Evolutionary conservation across 257 asterid species (phyloP).

Genomic region (Petrea volubilis): DNA sequence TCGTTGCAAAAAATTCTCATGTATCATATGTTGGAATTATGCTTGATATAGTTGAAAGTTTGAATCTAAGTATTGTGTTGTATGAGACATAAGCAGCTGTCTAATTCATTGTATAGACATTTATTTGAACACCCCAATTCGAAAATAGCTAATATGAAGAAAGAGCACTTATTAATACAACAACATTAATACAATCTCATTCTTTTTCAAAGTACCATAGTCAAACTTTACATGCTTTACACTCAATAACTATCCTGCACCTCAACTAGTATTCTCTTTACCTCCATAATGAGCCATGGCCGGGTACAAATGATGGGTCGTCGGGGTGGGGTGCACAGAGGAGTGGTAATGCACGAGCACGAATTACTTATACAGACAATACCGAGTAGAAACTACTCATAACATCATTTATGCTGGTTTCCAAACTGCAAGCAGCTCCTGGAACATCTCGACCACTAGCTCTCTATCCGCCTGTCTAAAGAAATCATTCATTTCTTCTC

Average conservation of each 20-base stretch:
- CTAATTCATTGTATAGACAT: too few species aligned
- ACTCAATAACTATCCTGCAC: slow-evolving; percentile 2
- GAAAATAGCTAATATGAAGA: too few species aligned
- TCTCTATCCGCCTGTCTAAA: slow-evolving; percentile 79
- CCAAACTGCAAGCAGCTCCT: slow-evolving; percentile 84
- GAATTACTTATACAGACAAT: neutral
- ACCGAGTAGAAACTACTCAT: neutral
- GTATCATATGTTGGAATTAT: slow-evolving; percentile 26
- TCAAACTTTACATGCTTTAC: neutral
- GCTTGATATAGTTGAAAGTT: slow-evolving; percentile 14
- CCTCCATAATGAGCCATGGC: neutral
- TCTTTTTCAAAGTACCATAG: neutral
- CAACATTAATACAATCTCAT: neutral
- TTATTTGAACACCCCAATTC: too few species aligned
- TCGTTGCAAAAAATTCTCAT: slow-evolving; percentile 15
- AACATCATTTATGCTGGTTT: slow-evolving; percentile 49
- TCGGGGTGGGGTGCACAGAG: neutral
- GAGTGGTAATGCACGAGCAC: neutral
- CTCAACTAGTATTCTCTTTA: slow-evolving; percentile 2
- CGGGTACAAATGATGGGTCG: too few species aligned
- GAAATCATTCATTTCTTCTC: slow-evolving; percentile 72
- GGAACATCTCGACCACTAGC: slow-evolving; percentile 79
- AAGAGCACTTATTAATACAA: neutral
- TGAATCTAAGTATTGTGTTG: neutral
- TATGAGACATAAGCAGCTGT: too few species aligned